Evolutionary conservation across 2,329 filamentous ascomycete genomes (phyloP).

Genomic region (Albifimbria verrucaria): DNA sequence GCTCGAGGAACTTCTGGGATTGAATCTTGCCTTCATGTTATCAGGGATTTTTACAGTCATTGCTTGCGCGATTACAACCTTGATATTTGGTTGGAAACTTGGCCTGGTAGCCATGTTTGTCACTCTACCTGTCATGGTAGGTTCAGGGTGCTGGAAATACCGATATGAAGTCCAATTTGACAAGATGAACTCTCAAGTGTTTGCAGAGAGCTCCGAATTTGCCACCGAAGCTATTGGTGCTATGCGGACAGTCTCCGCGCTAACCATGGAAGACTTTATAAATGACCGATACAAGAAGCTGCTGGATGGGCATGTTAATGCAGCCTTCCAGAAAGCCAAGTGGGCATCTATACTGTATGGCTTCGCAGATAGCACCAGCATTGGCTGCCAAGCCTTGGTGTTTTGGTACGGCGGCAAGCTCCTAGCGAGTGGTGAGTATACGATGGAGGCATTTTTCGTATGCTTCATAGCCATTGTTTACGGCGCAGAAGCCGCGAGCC

Average conservation of each 20-base stretch:
- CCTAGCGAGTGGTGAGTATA: conserved; percentile 24
- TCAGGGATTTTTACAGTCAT: conserved; percentile 24
- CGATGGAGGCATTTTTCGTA: conserved; percentile 47
- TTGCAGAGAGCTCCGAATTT: conserved; percentile 59
- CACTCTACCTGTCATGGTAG: conserved; percentile 29
- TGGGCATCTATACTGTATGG: conserved; percentile 30
- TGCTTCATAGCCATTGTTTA: conserved; percentile 51
- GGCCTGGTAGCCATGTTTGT: conserved; percentile 32
- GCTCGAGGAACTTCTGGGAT: conserved; percentile 27
- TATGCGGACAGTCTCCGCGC: conserved; percentile 58
- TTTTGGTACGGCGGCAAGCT: conserved; percentile 46
- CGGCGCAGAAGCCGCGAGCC: conserved; percentile 39
- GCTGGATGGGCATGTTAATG: conserved; percentile 28
- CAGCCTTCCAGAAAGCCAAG: conserved; percentile 25
- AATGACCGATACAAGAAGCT: conserved; percentile 32
- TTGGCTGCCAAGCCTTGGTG: conserved; percentile 45
- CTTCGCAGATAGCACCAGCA: conserved; percentile 33
- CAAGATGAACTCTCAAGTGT: conserved; percentile 53
- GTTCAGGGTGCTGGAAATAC: conserved; percentile 33
- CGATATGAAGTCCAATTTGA: conserved; percentile 53
- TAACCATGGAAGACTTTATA: conserved; percentile 59
- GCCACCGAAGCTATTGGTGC: conserved; percentile 60
- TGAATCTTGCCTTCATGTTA: conserved; percentile 26
- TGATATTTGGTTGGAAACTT: conserved; percentile 34
- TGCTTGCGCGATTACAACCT: conserved; percentile 24